Base-by-base conservation (phyloP, 345 rosid species). In the Linum tenue region DNA sequence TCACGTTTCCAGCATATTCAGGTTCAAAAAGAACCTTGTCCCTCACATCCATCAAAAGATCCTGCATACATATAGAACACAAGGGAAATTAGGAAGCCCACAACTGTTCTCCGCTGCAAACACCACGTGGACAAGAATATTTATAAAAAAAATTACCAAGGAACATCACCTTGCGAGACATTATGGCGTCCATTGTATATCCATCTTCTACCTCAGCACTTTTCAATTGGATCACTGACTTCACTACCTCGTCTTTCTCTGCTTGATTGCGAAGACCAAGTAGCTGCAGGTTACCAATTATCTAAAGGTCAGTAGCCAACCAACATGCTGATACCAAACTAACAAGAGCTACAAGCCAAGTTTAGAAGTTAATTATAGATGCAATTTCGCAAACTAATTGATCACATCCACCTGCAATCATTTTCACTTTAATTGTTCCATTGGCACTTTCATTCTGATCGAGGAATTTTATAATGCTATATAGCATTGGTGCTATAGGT, bases 11-110 rank as follows among this genome's bases (percentile, higher is more conserved):
- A 69, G 97, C 89, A 79, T 90, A 94, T 67, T 88, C 99, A 67
- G 96, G 85, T 73, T 90, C 99, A 72, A 94, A 94, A 39, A 94
- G 95, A 71, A 94, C 92, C 73, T 94, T 94, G 70, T 90, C 97
- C 75, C 97, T 86, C 65, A 86, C 75, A 75, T 94, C 96, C 95
- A 86, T 84, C 59, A 94, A 82, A 72, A 94, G 88, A 71, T 86
- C 89, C 97, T 90, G 80, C 68, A 70, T 72, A 40, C 50, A 31
- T 55, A 56, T 38, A 31, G 62, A 14, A 1, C 3, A 53, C 53
- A 48, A 48, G 37, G 71, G 7, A 62, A 56, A 40, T 50, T n/a
- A 61, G 12, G 65, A 55, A 58, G 9, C 60, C 57, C 50, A 57
- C 6, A 39, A 39, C 5, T 64, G 7, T 22, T 65, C 55, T 48